Evolutionary conservation across 2,329 filamentous ascomycete species (phyloP).

Genomic region (Aspergillus costaricaensis): DNA sequence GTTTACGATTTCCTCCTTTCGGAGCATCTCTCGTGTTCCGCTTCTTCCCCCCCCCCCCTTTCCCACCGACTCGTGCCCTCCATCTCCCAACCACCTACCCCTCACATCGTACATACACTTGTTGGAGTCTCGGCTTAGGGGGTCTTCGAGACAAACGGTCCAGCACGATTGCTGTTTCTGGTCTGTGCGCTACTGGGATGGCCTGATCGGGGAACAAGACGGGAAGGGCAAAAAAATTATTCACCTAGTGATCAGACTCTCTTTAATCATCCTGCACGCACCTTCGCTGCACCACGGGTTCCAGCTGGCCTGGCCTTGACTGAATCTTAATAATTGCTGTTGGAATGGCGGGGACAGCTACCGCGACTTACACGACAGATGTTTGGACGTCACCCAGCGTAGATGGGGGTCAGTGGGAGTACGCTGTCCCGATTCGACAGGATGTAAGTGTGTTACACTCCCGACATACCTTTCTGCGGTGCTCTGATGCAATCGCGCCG

Average conservation of each 20-base stretch:
- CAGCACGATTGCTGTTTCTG: conserved; percentile 14
- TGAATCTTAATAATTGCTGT: conserved; percentile 17
- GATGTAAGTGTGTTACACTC: conserved; percentile 35
- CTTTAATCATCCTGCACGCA: conserved; percentile 15
- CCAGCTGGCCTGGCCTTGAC: conserved; percentile 40
- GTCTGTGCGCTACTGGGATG: conserved; percentile 29
- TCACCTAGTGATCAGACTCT: conserved; percentile 17
- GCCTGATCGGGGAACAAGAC: conserved; percentile 27
- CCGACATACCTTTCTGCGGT: neutral
- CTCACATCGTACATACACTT: conserved; percentile 16
- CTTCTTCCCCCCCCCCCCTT: conserved; percentile 19
- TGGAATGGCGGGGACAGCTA: conserved; percentile 46
- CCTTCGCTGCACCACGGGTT: conserved; percentile 20
- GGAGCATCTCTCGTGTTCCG: conserved; percentile 21
- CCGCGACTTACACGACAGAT: conserved; percentile 43
- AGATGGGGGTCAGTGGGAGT: conserved; percentile 41
- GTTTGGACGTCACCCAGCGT: conserved; percentile 40
- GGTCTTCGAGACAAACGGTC: conserved; percentile 6
- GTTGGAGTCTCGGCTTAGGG: conserved; percentile 9
- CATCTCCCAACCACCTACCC: conserved; percentile 11
- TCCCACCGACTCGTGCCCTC: conserved; percentile 12
- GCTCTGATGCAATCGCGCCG: neutral
- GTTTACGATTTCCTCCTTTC: conserved; percentile 40
- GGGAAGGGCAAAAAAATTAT: neutral
- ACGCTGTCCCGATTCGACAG: conserved; percentile 36